A percentile compares a stretch with the other conserved stretches of the same genome.
phyloP scores from a whole-genome alignment of 2,329 filamentous ascomycete genomes.

The Pseudogymnoascus sp. region DNA sequence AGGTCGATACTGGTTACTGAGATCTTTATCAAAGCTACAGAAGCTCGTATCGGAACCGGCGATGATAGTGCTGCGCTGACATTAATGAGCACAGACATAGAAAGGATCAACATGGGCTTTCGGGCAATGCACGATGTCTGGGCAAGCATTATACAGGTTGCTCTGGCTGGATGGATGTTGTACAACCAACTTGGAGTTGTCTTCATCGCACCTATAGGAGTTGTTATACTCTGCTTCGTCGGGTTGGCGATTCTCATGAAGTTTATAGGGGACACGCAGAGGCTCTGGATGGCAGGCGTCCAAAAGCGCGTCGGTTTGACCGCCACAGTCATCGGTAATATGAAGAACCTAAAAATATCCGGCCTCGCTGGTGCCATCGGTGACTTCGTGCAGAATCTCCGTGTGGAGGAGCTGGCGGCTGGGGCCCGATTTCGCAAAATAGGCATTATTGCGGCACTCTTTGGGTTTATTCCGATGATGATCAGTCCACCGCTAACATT shows the following conservation, averaged over 20 bases:
- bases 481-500: conserved; percentile 19
- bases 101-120: conserved; percentile 18
- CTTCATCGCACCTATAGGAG: conserved; percentile 41
- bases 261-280: conserved; percentile 30
- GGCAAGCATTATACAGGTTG: conserved; percentile 19
- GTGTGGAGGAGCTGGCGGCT: conserved; percentile 31
- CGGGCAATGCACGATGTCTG: conserved; percentile 17
- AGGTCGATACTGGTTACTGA: conserved; percentile 12
- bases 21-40: conserved; percentile 15
- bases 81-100: conserved; percentile 26
- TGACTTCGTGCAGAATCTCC: conserved; percentile 31
- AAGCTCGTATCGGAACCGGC: conserved; percentile 14
- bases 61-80: conserved; percentile 21
- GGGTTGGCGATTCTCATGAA: conserved; percentile 18
- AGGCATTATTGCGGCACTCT: conserved; percentile 10
- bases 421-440: conserved; percentile 20
- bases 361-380: conserved; percentile 31
- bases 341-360: conserved; percentile 37
- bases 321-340: conserved; percentile 28
- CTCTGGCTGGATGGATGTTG: conserved; percentile 17
- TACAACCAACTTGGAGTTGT: conserved; percentile 37
- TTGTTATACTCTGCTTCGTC: conserved; percentile 32
- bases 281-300: conserved; percentile 21
- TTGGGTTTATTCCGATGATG: conserved; percentile 19
- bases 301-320: conserved; percentile 21